Evolutionary conservation across 192 early-diverging fungal genomes (phyloP).

Genomic region (Mortierella claussenii): DNA sequence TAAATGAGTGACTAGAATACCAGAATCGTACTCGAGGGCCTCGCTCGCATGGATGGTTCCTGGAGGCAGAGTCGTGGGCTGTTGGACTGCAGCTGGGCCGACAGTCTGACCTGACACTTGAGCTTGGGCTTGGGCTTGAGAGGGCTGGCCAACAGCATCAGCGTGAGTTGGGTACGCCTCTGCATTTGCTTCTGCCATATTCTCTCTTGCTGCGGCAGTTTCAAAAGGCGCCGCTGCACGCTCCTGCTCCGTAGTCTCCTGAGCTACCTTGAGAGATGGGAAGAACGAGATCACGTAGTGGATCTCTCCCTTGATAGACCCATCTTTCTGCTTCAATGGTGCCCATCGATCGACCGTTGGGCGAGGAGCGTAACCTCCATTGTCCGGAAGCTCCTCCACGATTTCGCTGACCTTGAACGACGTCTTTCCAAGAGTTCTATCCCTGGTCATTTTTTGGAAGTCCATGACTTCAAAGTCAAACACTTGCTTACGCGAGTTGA

Average conservation of each 20-base stretch:
- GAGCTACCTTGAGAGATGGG: slow-evolving; percentile 49
- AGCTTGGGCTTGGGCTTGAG: slow-evolving; percentile 2
- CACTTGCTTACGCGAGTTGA: slow-evolving; percentile 78
- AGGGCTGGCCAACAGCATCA: neutral
- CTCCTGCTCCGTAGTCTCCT: slow-evolving; percentile 23
- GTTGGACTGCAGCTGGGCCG: neutral
- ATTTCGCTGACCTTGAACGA: slow-evolving; percentile 70
- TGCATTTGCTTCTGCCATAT: neutral
- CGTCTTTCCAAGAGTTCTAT: slow-evolving; percentile 83
- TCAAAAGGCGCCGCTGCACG: slow-evolving; percentile 1
- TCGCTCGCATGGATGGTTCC: slow-evolving; percentile 28
- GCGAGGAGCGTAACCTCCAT: slow-evolving; percentile 22
- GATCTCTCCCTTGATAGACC: slow-evolving; percentile 67
- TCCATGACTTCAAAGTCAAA: slow-evolving; percentile 86
- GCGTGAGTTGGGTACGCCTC: neutral
- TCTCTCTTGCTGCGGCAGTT: neutral
- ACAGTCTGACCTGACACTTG: no score
- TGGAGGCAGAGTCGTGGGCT: slow-evolving; percentile 14
- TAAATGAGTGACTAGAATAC: slow-evolving; percentile 24
- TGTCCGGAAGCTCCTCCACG: slow-evolving; percentile 57
- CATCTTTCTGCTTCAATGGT: slow-evolving; percentile 64
- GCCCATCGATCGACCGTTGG: slow-evolving; percentile 55
- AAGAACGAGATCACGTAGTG: slow-evolving; percentile 66
- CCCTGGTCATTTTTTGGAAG: slow-evolving; percentile 86
- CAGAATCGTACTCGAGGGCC: slow-evolving; percentile 30